Conservation (phyloP, 805 yeast species). For the Yamadazyma phyllophila region DNA sequence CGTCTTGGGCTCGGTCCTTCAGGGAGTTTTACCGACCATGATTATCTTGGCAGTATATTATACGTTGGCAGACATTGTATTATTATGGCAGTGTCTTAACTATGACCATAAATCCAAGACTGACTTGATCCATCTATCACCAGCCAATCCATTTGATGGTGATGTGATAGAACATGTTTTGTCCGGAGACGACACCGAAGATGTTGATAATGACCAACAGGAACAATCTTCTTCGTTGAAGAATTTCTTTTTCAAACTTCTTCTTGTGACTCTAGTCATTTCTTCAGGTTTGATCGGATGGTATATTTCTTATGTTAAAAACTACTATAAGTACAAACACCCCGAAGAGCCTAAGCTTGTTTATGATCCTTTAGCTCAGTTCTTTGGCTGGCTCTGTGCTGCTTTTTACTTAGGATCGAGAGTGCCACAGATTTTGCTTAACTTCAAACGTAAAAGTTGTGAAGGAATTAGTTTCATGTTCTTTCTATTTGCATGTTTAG, state of each 20-base stretch:
- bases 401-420: constrained; percentile 79
- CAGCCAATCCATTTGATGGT: constrained; percentile 81
- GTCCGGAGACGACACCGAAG: constrained; percentile 36
- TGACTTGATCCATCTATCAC: constrained; percentile 79
- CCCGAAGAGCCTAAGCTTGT: constrained; percentile 43
- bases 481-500: constrained; percentile 91
- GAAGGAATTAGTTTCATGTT: constrained; percentile 94
- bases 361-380: constrained; percentile 77
- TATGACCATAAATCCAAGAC: constrained; percentile 65
- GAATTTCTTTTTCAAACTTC: constrained; percentile 23
- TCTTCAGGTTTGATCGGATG: constrained; percentile 85
- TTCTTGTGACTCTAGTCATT: constrained; percentile 67
- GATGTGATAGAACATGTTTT: constrained; percentile 63
- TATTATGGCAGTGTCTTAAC: constrained; percentile 77
- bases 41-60: constrained; percentile 87
- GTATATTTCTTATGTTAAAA: constrained; percentile 61
- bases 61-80: constrained; percentile 83
- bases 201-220: constrained; percentile 21
- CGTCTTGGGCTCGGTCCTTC: constrained; percentile 85
- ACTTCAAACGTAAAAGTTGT: constrained; percentile 83
- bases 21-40: constrained; percentile 93
- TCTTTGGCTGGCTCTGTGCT: constrained; percentile 83
- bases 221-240: constrained; percentile 14
- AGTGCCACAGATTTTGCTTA: constrained; percentile 85
- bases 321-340: constrained; percentile 37